These are phyloP conservation scores for Microcyclosporella mali DNA, from an alignment of 2,329 filamentous ascomycete genomes.

Conservation along the genomic window DNA sequence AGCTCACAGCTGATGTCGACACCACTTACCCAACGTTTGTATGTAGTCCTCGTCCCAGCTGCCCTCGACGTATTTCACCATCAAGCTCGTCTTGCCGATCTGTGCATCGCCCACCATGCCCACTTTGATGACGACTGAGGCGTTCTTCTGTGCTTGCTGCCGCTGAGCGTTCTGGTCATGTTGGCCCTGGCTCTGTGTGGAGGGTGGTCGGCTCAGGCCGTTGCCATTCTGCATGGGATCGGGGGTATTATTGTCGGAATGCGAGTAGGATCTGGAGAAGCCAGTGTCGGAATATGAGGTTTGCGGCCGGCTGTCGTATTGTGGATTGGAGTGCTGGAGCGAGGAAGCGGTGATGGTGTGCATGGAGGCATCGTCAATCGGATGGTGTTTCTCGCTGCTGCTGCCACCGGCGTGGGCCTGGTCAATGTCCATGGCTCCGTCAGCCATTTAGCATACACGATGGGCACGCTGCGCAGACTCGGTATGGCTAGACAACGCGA, in stretches of 20 bases:
- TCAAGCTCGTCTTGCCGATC: conserved; percentile 97
- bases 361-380: conserved; percentile 43
- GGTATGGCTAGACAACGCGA: too few relatives aligned
- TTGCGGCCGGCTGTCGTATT: conserved; percentile 41
- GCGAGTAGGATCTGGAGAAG: conserved; percentile 40
- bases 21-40: conserved; percentile 70
- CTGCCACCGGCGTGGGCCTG: conserved; percentile 8
- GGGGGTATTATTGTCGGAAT: conserved; percentile 38
- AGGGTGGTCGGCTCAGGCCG: conserved; percentile 28
- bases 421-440: conserved; percentile 19
- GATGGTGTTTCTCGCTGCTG: conserved; percentile 16
- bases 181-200: conserved; percentile 26
- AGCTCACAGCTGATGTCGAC: background rate
- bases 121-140: conserved; percentile 92
- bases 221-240: conserved; percentile 29
- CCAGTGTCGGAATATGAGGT: conserved; percentile 49
- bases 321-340: conserved; percentile 32
- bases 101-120: conserved; percentile 99
- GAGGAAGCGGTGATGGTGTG: conserved; percentile 43
- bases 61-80: conserved; percentile 99
- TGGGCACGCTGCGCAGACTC: too few relatives aligned
- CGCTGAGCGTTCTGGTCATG: conserved; percentile 30
- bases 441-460: background rate
- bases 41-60: conserved; percentile 99
- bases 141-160: conserved; percentile 42